These are phyloP conservation scores for Globisporangium megalacanthum DNA, from an alignment of 352 stramenopile species.

Conservation along the genomic window DNA sequence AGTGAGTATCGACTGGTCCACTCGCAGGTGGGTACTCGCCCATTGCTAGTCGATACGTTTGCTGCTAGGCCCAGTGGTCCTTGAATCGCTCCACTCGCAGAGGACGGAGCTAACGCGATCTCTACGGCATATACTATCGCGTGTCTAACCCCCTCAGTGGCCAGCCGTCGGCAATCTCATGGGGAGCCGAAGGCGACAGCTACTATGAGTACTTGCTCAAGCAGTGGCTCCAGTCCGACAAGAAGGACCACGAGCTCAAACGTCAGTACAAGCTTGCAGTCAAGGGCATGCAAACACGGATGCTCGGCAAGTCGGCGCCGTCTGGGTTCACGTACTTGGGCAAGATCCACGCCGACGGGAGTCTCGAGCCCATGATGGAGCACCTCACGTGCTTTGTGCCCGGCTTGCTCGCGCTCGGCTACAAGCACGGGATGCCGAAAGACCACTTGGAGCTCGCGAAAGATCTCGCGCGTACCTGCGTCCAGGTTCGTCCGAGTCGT, in stretches of 20 bases:
- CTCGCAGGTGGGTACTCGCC: slow-evolving; percentile 13
- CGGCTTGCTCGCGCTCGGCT: slow-evolving; percentile 72
- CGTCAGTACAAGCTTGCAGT: slow-evolving; percentile 50
- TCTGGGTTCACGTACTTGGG: slow-evolving; percentile 45
- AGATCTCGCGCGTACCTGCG: slow-evolving; percentile 66
- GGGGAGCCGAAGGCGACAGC: slow-evolving; percentile 54
- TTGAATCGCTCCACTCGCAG: too few relatives aligned
- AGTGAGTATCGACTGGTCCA: slow-evolving; percentile 29
- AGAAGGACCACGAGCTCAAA: slow-evolving; percentile 38
- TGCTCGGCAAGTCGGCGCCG: slow-evolving; percentile 31
- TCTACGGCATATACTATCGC: too few relatives aligned
- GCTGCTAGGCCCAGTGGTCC: too few relatives aligned
- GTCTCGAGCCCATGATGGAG: slow-evolving; percentile 53
- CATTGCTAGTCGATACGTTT: too few relatives aligned
- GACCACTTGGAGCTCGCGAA: slow-evolving; percentile 64
- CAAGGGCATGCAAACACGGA: slow-evolving; percentile 32
- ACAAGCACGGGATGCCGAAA: slow-evolving; percentile 38
- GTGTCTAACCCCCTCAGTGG: neutral
- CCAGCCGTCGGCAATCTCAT: slow-evolving; percentile 23
- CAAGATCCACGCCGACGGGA: slow-evolving; percentile 18
- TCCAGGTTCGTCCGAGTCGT: slow-evolving; percentile 27
- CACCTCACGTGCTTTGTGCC: slow-evolving; percentile 88
- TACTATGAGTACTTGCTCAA: slow-evolving; percentile 82
- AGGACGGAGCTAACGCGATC: too few relatives aligned
- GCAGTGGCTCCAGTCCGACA: slow-evolving; percentile 58